phyloP scores from a whole-genome alignment of 2,329 filamentous ascomycete species.

The Aureobasidium lini region DNA sequence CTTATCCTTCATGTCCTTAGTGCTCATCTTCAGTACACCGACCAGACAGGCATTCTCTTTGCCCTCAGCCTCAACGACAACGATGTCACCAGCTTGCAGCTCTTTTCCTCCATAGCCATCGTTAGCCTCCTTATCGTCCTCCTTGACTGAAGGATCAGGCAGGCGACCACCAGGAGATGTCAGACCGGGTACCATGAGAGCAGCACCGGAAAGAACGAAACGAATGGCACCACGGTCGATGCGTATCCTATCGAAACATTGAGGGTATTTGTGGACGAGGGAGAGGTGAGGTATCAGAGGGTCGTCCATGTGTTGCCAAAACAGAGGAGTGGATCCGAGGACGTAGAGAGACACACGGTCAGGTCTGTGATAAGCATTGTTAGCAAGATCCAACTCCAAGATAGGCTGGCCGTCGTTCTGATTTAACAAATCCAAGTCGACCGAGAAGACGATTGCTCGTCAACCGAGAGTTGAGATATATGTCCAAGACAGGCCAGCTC shows the following conservation, averaged over 20 bases:
- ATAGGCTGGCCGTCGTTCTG: not conserved
- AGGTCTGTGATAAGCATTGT: constrained; percentile 43
- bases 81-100: constrained; percentile 71
- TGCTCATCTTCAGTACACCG: constrained; percentile 74
- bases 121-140: constrained; percentile 32
- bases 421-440: too few relatives aligned
- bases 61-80: constrained; percentile 85
- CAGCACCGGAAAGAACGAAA: constrained; percentile 87
- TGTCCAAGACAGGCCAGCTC: not conserved
- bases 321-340: constrained; percentile 68
- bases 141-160: constrained; percentile 46
- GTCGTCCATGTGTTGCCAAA: constrained; percentile 79
- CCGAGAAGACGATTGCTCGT: not conserved
- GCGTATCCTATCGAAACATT: constrained; percentile 72
- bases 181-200: constrained; percentile 91
- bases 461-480: not conserved
- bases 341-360: constrained; percentile 87
- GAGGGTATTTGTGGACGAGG: constrained; percentile 83
- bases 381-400: not conserved
- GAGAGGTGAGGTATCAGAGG: constrained; percentile 79
- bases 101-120: constrained; percentile 54
- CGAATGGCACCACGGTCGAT: constrained; percentile 95
- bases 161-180: constrained; percentile 76
- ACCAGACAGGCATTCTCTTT: constrained; percentile 89
- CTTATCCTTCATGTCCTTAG: constrained; percentile 85